Evolutionary conservation across 176 grass and related monocot species (phyloP).

Genomic region (Paspalum notatum): DNA sequence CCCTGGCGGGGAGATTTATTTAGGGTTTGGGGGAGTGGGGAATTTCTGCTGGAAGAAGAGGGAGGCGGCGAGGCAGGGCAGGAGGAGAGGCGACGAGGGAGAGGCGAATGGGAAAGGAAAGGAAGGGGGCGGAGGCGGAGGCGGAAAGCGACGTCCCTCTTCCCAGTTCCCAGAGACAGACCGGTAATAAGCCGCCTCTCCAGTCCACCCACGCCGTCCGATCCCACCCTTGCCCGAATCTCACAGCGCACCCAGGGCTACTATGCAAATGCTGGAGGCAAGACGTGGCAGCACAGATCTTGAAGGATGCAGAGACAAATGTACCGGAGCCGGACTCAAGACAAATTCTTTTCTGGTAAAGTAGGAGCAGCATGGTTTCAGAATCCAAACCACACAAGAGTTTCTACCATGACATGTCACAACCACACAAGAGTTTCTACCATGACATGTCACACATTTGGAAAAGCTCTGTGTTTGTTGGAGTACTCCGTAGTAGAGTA

Average conservation of each 20-base stretch:
- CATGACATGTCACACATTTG: too few species aligned
- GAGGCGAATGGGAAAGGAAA: conserved; percentile 34
- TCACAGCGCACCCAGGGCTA: too few species aligned
- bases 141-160: conserved; percentile 43
- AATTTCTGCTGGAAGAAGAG: conserved; percentile 18
- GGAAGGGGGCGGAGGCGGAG: not conserved
- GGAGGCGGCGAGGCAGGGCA: not conserved
- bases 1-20: conserved; percentile 44
- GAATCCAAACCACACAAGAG: too few species aligned
- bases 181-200: conserved; percentile 14
- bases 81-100: too few species aligned
- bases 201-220: not conserved
- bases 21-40: conserved; percentile 52
- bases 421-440: too few species aligned
- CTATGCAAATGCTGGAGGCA: not conserved
- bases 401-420: too few species aligned
- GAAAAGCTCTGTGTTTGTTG: too few species aligned
- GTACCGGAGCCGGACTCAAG: not conserved
- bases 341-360: not conserved
- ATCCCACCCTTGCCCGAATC: conserved; percentile 25
- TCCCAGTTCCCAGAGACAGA: conserved; percentile 10
- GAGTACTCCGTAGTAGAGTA: too few species aligned
- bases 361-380: too few species aligned
- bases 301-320: not conserved
- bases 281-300: conserved; percentile 11